phyloP scores from a whole-genome alignment of 441 rosid genomes.

The Erodium texanum region DNA sequence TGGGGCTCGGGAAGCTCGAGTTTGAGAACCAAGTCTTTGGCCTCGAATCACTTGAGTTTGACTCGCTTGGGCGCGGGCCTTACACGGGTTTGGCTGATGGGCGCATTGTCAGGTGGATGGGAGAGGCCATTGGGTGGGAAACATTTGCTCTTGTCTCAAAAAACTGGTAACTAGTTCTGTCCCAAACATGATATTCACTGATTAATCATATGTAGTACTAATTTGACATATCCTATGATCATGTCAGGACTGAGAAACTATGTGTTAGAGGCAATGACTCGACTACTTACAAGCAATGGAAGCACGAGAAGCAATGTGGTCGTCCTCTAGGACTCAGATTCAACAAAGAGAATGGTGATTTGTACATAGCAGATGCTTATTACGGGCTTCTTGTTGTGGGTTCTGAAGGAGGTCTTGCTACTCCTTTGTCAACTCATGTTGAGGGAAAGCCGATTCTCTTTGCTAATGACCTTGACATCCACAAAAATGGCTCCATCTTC shows the following conservation, averaged over 20 bases:
- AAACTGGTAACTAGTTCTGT: conserved; percentile 40
- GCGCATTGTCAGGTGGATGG: conserved; percentile 92
- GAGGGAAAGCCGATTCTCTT: conserved; percentile 63
- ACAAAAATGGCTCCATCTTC: conserved; percentile 81
- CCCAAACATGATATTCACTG: no score
- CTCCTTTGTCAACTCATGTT: conserved; percentile 61
- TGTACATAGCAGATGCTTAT: conserved; percentile 86
- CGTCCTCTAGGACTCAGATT: conserved; percentile 86
- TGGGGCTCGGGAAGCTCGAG: conserved; percentile 66
- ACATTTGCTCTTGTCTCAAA: conserved; percentile 69
- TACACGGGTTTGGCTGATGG: conserved; percentile 90
- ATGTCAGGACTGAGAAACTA: conserved; percentile 59
- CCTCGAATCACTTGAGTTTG: conserved; percentile 89
- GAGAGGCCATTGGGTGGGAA: conserved; percentile 74
- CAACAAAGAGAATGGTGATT: conserved; percentile 46
- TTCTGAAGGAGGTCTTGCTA: conserved; percentile 70
- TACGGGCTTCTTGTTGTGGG: conserved; percentile 78
- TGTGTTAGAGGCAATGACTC: conserved; percentile 75
- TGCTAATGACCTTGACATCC: conserved; percentile 86
- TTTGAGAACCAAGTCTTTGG: conserved; percentile 70
- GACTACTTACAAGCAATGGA: conserved; percentile 84
- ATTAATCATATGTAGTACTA: no score
- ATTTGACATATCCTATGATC: background rate
- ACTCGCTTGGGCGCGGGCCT: conserved; percentile 65
- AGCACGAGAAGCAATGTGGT: conserved; percentile 72